Base-by-base conservation (phyloP, 108 stramenopile species). In the Fistulifera pelliculosa region DNA sequence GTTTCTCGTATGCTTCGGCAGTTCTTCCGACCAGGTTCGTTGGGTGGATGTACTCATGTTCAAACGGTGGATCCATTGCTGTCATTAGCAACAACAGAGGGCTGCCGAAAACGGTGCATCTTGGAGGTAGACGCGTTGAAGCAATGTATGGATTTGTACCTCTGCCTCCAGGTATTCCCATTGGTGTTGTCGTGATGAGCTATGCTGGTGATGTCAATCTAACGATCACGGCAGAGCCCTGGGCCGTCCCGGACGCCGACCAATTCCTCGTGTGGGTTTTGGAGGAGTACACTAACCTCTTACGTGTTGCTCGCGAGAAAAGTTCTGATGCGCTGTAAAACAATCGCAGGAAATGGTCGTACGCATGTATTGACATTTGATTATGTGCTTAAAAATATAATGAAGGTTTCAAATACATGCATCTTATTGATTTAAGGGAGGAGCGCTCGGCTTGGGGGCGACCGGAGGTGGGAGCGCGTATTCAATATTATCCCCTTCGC, bases 231-330 rank as follows among this genome's bases (percentile, higher is more conserved):
- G 90, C 84, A 3, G 84, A 93, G 45, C 70, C 69, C 44, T 86
- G 80, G 75, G 86, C 86, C 1, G 85, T 93, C 0, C 90, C 90
- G 17, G 85, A 93, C 62, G 80, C 80, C 13, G 87, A 93, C 54
- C 66, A 58, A 40, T 93, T 93, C 60, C 53, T 93, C 49, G 31
- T 53, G 0, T 93, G 85, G 85, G 62, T 78, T 11, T 44, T 83
- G 52, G 86, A 93, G 19, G 90, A 93, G 42, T 88, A 87, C 41
- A 54, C 69, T 25, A 40, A 43, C 16, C 60, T 91, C 11, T 47
- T 60, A 16, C 41, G 65, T 13, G 66, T 61, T 50, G 64, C 71
- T 6, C 31, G 31, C 3, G 31, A 35, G 31, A 35, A 8, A 8
- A 35, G 31, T 35, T 35, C 3, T 35, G 8, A 35, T 3, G 8